phyloP scores from a whole-genome alignment of 179 eudicot genomes.

The Pouteria campechiana region DNA sequence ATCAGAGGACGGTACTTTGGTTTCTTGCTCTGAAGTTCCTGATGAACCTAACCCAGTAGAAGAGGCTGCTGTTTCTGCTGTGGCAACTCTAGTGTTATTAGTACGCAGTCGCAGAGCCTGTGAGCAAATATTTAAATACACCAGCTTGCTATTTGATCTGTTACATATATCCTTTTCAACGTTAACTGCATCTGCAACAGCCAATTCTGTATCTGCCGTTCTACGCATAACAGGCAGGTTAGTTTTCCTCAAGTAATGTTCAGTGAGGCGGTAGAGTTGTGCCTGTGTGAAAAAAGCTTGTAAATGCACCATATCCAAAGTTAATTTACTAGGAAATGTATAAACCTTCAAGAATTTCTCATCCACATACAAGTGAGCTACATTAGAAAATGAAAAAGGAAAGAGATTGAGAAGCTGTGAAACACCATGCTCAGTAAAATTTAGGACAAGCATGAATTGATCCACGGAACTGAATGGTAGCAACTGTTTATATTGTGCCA shows the following conservation, averaged over 20 bases:
- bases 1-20: conserved; percentile 17
- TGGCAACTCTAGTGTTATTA: conserved; percentile 10
- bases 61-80: conserved; percentile 27
- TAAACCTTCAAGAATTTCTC: neutral
- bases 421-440: no score
- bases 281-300: conserved; percentile 34
- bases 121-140: conserved; percentile 78
- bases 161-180: conserved; percentile 77
- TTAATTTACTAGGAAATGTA: no score
- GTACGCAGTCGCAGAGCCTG: conserved; percentile 52
- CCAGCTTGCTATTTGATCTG: conserved; percentile 78
- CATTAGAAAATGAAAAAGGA: neutral
- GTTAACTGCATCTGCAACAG: conserved; percentile 95
- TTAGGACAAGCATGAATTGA: no score
- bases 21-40: conserved; percentile 14
- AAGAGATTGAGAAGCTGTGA: no score
- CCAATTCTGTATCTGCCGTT: conserved; percentile 82
- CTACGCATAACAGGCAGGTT: conserved; percentile 46
- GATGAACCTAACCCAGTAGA: conserved; percentile 8
- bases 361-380: neutral
- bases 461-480: no score
- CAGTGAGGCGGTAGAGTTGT: conserved; percentile 83
- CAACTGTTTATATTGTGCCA: no score
- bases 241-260: conserved; percentile 71
- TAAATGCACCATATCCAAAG: conserved; percentile 1